Percentiles rank a stretch among this genome's conserved stretches.
phyloP scores from a whole-genome alignment of 768 basidiomycete genomes.

The Lactifluus pinguis region DNA sequence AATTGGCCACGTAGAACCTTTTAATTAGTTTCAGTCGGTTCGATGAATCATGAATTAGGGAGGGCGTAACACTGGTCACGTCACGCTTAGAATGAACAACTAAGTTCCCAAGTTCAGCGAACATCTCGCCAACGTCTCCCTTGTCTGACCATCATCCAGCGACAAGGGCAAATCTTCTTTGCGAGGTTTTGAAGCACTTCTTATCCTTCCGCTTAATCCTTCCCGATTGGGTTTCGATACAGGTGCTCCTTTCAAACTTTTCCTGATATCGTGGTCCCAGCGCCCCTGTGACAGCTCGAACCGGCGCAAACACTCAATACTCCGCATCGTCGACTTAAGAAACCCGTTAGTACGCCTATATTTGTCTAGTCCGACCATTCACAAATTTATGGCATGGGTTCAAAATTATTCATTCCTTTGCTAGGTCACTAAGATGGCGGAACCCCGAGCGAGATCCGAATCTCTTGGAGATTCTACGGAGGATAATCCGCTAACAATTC shows the following conservation, averaged over 20 bases:
- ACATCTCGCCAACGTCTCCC: slow-evolving; percentile 16
- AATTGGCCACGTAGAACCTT: background rate
- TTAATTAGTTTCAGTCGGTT: background rate
- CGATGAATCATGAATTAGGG: background rate
- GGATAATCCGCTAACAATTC: slow-evolving; percentile 42
- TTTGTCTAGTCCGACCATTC: background rate
- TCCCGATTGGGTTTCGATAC: slow-evolving; percentile 13
- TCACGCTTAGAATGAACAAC: slow-evolving; percentile 23
- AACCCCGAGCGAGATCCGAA: slow-evolving; percentile 24
- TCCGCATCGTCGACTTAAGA: background rate
- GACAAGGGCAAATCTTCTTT: slow-evolving; percentile 3
- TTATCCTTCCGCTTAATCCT: background rate
- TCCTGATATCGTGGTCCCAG: slow-evolving; percentile 5
- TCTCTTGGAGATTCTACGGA: slow-evolving; percentile 28
- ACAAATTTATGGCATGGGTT: background rate
- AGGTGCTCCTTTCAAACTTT: background rate
- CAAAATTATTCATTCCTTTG: background rate
- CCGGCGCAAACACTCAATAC: slow-evolving; percentile 5
- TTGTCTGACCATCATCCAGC: slow-evolving; percentile 13
- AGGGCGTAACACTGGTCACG: slow-evolving; percentile 19
- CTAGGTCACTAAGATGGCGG: slow-evolving; percentile 9
- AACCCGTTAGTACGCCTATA: slow-evolving; percentile 1
- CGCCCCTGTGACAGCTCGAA: background rate
- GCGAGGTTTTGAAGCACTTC: background rate
- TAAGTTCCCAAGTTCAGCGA: slow-evolving; percentile 22